Percentiles rank a stretch among this genome's conserved stretches.
Conservation (phyloP, 1,284 basidiomycete species). For the Ceratobasidium papillatum region DNA sequence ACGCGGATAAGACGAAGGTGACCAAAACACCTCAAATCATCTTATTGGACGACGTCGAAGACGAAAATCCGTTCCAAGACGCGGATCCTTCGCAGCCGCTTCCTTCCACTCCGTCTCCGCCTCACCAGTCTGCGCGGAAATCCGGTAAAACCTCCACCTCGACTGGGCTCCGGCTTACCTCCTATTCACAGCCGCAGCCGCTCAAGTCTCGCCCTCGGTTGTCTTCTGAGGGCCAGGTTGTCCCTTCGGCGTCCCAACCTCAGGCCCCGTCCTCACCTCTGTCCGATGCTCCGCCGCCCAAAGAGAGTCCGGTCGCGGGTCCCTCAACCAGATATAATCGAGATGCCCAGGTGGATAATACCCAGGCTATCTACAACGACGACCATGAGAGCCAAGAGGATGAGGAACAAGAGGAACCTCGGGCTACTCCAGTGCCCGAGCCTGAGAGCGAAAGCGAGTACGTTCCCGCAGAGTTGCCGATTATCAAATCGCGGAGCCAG, state of each 20-base stretch:
- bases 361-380: not conserved
- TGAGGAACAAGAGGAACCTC: not conserved
- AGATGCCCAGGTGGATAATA: not conserved
- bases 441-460: not conserved
- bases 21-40: not conserved
- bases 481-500: not conserved
- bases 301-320: not conserved
- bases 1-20: not conserved
- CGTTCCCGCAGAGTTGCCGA: not conserved
- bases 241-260: not conserved
- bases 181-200: not conserved
- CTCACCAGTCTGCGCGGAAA: not conserved
- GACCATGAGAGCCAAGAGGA: not conserved
- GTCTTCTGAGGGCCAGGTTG: not conserved
- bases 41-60: not conserved
- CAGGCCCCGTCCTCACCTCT: not conserved
- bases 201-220: not conserved
- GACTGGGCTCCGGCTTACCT: not conserved
- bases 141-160: not conserved
- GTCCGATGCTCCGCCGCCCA: not conserved
- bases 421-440: not conserved
- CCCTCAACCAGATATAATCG: not conserved
- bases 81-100: not conserved
- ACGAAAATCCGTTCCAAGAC: not conserved
- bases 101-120: not conserved